A percentile compares a stretch with the other conserved stretches of the same genome.
These are phyloP conservation scores for Penicillium coffeae DNA, from an alignment of 495 filamentous ascomycete genomes.

Conservation along the genomic window DNA sequence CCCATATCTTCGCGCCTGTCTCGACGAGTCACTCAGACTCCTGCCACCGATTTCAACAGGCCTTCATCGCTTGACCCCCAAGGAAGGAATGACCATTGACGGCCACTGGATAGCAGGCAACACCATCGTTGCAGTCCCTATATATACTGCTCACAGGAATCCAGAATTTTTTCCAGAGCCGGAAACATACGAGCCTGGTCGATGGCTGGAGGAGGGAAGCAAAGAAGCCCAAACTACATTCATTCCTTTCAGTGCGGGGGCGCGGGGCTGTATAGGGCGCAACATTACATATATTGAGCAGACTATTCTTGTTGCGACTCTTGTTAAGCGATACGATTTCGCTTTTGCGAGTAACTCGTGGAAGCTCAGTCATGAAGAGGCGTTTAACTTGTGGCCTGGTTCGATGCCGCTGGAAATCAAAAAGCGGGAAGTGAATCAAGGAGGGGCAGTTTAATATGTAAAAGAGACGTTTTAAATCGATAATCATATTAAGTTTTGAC, in stretches of 20 bases:
- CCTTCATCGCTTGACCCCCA: constrained; percentile 34
- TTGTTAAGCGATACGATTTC: constrained; percentile 46
- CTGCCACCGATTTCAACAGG: constrained; percentile 36
- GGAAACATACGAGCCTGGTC: constrained; percentile 30
- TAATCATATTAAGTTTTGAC: too few species aligned
- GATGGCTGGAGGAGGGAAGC: constrained; percentile 35
- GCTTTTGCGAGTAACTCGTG: constrained; percentile 33
- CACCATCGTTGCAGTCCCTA: constrained; percentile 30
- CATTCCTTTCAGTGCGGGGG: constrained; percentile 39
- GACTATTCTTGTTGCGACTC: constrained; percentile 34
- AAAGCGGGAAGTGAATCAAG: too few species aligned
- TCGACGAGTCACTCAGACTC: constrained; percentile 47
- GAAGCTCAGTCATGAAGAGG: constrained; percentile 36
- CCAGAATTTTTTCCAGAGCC: constrained; percentile 28
- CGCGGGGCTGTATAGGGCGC: constrained; percentile 38
- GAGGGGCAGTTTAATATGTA: too few species aligned
- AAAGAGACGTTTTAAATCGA: too few species aligned
- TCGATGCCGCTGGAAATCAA: constrained; percentile 43
- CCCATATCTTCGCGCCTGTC: constrained; percentile 41
- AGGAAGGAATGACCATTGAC: constrained; percentile 34
- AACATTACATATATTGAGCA: constrained; percentile 46
- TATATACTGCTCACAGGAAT: constrained; percentile 29
- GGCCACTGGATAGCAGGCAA: constrained; percentile 37
- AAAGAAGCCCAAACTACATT: constrained; percentile 41
- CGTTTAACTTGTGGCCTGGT: constrained; percentile 35